These are phyloP conservation scores for Microbotryum violaceum DNA, from an alignment of 1,284 basidiomycete genomes.

Conservation along the genomic window DNA sequence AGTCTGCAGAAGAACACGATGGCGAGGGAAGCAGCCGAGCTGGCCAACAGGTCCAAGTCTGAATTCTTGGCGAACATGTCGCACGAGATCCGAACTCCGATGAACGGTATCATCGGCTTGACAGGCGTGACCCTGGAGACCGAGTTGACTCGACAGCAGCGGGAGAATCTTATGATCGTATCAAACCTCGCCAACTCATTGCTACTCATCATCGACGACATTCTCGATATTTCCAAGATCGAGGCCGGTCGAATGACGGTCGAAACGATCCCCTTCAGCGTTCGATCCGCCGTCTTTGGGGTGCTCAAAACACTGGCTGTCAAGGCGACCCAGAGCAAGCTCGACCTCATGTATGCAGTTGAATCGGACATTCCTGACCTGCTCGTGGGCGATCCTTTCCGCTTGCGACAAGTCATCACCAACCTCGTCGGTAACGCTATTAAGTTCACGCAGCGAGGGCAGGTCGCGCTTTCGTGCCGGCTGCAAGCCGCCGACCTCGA, in stretches of 20 bases:
- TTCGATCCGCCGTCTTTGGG: conserved; percentile 91
- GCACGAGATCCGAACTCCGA: conserved; percentile 89
- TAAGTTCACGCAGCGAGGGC: conserved; percentile 90
- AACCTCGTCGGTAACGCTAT: conserved; percentile 92
- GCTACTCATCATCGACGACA: conserved; percentile 95
- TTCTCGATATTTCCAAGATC: conserved; percentile 96
- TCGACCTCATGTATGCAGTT: conserved; percentile 94
- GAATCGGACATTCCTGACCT: conserved; percentile 95
- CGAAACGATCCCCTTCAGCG: conserved; percentile 97
- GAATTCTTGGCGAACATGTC: conserved; percentile 97
- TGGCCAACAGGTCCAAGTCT: conserved; percentile 85
- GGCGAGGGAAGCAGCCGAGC: conserved; percentile 92
- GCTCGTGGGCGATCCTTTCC: conserved; percentile 90
- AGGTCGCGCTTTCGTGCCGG: conserved; percentile 82
- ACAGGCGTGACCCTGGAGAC: conserved; percentile 95
- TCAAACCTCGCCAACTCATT: conserved; percentile 89
- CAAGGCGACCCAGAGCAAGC: conserved; percentile 92
- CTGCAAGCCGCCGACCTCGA: conserved; percentile 57
- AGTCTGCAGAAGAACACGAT: conserved; percentile 98
- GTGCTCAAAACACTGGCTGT: conserved; percentile 98
- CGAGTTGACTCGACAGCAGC: conserved; percentile 75
- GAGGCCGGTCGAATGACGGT: conserved; percentile 99
- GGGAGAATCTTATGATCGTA: conserved; percentile 92
- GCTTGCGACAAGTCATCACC: conserved; percentile 81
- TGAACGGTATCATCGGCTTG: conserved; percentile 99